Conservation (phyloP, 2,329 filamentous ascomycete genomes). For the Ceratocystis papillata region DNA sequence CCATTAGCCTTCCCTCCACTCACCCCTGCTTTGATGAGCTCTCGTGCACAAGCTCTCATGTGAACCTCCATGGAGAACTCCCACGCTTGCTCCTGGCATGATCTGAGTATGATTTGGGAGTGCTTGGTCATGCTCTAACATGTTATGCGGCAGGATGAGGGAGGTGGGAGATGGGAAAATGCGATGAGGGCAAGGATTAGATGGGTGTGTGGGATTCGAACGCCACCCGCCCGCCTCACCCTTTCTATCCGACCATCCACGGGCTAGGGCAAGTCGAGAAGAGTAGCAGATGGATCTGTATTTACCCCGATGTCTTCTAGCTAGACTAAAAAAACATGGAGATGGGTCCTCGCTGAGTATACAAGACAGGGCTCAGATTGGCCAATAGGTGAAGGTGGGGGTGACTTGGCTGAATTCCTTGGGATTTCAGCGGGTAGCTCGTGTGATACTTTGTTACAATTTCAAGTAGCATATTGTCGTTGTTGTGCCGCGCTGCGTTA, state of each 20-base stretch:
- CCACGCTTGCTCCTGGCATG: constrained; percentile 3
- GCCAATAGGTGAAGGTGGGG: neutral
- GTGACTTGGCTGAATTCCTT: neutral
- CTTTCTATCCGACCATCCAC: too few species aligned
- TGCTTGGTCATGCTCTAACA: neutral
- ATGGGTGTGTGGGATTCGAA: neutral
- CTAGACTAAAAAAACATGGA: too few species aligned
- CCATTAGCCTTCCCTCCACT: neutral
- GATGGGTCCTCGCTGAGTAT: too few species aligned
- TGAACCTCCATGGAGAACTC: neutral
- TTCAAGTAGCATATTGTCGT: neutral
- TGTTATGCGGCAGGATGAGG: neutral
- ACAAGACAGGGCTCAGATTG: neutral
- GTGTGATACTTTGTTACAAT: neutral
- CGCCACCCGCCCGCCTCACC: neutral
- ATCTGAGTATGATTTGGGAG: neutral
- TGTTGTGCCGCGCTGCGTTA: neutral
- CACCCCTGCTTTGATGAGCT: neutral
- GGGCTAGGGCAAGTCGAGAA: neutral
- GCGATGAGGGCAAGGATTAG: too few species aligned
- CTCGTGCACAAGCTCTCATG: constrained; percentile 3
- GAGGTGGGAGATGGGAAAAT: neutral
- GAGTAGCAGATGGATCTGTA: neutral
- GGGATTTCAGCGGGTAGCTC: neutral
- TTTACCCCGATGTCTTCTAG: neutral